Conservation (phyloP, 169 alveolate species). For the Plasmodium reichenowi region DNA sequence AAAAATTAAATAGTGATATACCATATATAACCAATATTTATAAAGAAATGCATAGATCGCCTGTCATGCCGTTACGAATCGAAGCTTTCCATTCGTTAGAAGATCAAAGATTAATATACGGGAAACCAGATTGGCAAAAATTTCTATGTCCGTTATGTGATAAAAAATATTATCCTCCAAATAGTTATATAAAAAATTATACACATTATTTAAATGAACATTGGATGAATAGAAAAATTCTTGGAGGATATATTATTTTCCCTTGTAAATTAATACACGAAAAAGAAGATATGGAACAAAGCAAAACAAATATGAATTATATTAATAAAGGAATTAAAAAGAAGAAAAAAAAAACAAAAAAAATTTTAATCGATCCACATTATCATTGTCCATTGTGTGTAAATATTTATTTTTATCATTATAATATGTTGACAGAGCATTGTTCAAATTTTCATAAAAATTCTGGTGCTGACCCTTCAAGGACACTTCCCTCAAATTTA, state of each 20-base stretch:
- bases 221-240: slow-evolving; percentile 75
- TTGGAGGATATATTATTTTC: slow-evolving; percentile 82
- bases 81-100: slow-evolving; percentile 83
- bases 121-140: slow-evolving; percentile 78
- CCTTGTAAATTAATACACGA: slow-evolving; percentile 78
- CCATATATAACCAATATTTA: slow-evolving; percentile 61
- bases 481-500: slow-evolving; percentile 52
- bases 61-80: slow-evolving; percentile 80
- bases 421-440: slow-evolving; percentile 30
- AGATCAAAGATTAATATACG: slow-evolving; percentile 78
- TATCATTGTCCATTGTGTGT: slow-evolving; percentile 67
- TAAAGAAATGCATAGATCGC: slow-evolving; percentile 79
- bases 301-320: slow-evolving; percentile 1
- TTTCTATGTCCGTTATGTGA: slow-evolving; percentile 81
- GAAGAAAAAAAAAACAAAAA: slow-evolving; percentile 42
- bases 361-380: slow-evolving; percentile 51
- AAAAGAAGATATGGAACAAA: not conserved
- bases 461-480: slow-evolving; percentile 60
- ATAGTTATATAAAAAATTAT: slow-evolving; percentile 69
- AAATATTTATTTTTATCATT: slow-evolving; percentile 29
- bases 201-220: slow-evolving; percentile 74
- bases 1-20: slow-evolving; percentile 56
- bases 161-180: slow-evolving; percentile 73
- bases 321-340: slow-evolving; percentile 1
- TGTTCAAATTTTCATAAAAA: slow-evolving; percentile 43